phyloP scores from a whole-genome alignment of 1,284 basidiomycete species.

The Pholiota adiposa region DNA sequence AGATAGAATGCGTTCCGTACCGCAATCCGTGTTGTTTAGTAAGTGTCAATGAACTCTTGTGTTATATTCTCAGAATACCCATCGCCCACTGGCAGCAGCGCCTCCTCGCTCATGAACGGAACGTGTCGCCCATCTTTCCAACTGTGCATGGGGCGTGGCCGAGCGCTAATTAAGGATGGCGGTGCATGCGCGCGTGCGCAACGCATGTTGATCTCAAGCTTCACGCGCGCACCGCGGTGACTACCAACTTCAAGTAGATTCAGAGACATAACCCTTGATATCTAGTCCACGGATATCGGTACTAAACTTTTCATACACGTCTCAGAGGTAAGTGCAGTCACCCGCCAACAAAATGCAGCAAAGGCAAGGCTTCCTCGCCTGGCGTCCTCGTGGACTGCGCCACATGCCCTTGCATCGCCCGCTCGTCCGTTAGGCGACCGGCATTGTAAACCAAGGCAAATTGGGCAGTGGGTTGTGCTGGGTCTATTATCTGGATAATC shows the following conservation, averaged over 20 bases:
- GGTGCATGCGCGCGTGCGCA: background rate
- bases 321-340: background rate
- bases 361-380: background rate
- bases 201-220: background rate
- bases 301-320: conserved; percentile 20
- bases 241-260: background rate
- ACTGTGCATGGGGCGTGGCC: background rate
- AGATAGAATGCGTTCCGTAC: too few relatives aligned
- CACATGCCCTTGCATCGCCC: conserved; percentile 17
- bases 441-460: background rate
- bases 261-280: too few relatives aligned
- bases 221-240: background rate
- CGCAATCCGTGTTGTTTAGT: too few relatives aligned
- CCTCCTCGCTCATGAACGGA: background rate
- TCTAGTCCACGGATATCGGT: background rate
- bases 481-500: background rate
- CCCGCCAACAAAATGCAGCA: background rate
- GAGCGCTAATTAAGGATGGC: background rate
- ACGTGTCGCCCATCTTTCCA: background rate
- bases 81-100: too few relatives aligned
- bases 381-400: conserved; percentile 16
- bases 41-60: too few relatives aligned
- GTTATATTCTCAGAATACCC: too few relatives aligned
- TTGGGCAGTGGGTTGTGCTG: background rate
- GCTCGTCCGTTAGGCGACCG: background rate